phyloP scores from a whole-genome alignment of 805 yeast genomes.

The Yarrowia sp. region DNA sequence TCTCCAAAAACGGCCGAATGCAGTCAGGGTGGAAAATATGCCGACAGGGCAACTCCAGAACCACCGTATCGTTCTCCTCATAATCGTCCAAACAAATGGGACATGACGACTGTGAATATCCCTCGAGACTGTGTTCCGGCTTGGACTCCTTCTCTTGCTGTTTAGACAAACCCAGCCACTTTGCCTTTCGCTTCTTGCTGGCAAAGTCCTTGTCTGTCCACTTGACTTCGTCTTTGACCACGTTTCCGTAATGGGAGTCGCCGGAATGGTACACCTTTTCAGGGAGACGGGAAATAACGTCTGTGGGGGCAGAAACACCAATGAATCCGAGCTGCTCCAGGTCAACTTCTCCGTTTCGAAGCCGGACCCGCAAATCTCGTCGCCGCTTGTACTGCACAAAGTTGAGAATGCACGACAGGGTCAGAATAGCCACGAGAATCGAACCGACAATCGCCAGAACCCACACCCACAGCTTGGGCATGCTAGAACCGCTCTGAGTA shows the following conservation, averaged over 20 bases:
- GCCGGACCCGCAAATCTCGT: conserved; percentile 8
- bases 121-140: neutral
- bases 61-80: conserved; percentile 57
- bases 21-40: conserved; percentile 81
- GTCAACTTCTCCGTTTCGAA: conserved; percentile 27
- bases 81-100: conserved; percentile 76
- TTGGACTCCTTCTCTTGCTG: neutral
- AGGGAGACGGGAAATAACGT: conserved; percentile 17
- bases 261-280: conserved; percentile 18
- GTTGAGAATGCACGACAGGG: conserved; percentile 15
- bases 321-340: conserved; percentile 27
- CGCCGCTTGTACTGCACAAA: conserved; percentile 24
- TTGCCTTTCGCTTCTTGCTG: neutral
- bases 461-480: conserved; percentile 26
- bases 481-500: neutral
- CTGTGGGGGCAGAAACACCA: conserved; percentile 25
- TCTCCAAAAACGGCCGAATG: conserved; percentile 78
- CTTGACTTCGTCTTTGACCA: neutral
- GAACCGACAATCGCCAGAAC: conserved; percentile 28
- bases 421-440: conserved; percentile 10
- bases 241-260: neutral
- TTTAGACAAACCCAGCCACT: neutral
- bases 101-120: conserved; percentile 44
- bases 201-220: neutral
- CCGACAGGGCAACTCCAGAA: conserved; percentile 74